Percentiles rank a stretch among this genome's conserved stretches.
Evolutionary conservation across 2,329 filamentous ascomycete genomes (phyloP).

Genomic region (Ceratocystis cubensis): DNA sequence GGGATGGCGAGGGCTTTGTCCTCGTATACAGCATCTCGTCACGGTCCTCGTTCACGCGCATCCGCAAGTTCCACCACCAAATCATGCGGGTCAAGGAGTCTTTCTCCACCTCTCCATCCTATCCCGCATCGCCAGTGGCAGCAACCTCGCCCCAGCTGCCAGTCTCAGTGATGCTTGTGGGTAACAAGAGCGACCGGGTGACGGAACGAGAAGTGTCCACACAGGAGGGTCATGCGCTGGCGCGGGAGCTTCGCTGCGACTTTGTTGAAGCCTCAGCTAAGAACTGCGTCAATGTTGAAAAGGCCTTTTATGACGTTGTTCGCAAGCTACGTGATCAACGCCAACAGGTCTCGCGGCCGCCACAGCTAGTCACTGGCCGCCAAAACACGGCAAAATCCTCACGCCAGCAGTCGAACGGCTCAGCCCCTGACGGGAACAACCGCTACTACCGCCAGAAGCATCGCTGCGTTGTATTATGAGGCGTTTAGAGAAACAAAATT

Average conservation of each 20-base stretch:
- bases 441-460: slow-evolving; percentile 27
- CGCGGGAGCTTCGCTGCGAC: slow-evolving; percentile 84
- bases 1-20: slow-evolving; percentile 93
- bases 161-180: slow-evolving; percentile 93
- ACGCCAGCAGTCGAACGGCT: slow-evolving; percentile 22
- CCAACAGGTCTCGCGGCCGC: slow-evolving; percentile 39
- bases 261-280: slow-evolving; percentile 96
- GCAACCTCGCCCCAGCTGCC: slow-evolving; percentile 47
- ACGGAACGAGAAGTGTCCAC: slow-evolving; percentile 94
- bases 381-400: slow-evolving; percentile 26
- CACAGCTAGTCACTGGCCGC: slow-evolving; percentile 22
- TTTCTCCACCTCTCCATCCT: slow-evolving; percentile 60
- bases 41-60: slow-evolving; percentile 84
- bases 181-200: slow-evolving; percentile 95
- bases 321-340: slow-evolving; percentile 76
- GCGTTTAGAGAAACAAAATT: not conserved
- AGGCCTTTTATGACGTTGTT: slow-evolving; percentile 96
- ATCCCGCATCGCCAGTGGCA: slow-evolving; percentile 60
- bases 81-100: slow-evolving; percentile 97
- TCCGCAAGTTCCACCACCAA: slow-evolving; percentile 91
- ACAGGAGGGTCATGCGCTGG: slow-evolving; percentile 84
- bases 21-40: slow-evolving; percentile 98
- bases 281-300: slow-evolving; percentile 97
- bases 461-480: slow-evolving; percentile 33
- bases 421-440: slow-evolving; percentile 24